A percentile compares a stretch with the other conserved stretches of the same genome.
phyloP scores from a whole-genome alignment of 2,329 filamentous ascomycete species.

The Lachnellula cervina region DNA sequence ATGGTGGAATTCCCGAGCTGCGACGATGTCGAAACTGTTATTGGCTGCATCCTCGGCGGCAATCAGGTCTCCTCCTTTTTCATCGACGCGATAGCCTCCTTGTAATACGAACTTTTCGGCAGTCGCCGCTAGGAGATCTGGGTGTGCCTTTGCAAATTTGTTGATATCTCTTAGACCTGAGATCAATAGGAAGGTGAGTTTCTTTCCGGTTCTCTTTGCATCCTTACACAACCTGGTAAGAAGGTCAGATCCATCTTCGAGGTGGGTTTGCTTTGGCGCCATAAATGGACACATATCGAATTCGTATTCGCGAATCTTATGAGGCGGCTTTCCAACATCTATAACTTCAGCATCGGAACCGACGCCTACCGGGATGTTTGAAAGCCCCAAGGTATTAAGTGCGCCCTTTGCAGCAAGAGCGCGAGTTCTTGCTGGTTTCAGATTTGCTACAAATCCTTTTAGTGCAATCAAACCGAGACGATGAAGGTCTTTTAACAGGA shows the following conservation, averaged over 20 bases:
- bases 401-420: constrained; percentile 23
- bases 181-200: constrained; percentile 24
- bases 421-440: constrained; percentile 18
- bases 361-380: constrained; percentile 19
- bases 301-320: constrained; percentile 14
- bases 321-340: not conserved
- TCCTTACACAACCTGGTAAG: constrained; percentile 12
- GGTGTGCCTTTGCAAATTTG: constrained; percentile 11
- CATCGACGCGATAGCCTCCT: constrained; percentile 19
- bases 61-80: constrained; percentile 1
- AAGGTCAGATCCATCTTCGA: constrained; percentile 13
- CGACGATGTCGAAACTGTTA: constrained; percentile 22
- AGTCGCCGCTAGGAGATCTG: constrained; percentile 10
- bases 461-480: constrained; percentile 24
- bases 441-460: constrained; percentile 26
- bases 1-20: constrained; percentile 17
- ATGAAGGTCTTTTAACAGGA: constrained; percentile 26
- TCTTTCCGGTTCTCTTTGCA: constrained; percentile 10
- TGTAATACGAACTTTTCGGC: constrained; percentile 20
- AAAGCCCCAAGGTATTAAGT: constrained; percentile 18
- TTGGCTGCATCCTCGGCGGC: constrained; percentile 18
- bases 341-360: constrained; percentile 15
- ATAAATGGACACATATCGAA: constrained; percentile 22
- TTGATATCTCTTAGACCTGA: constrained; percentile 26
- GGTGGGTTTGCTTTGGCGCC: constrained; percentile 3